phyloP scores from a whole-genome alignment of 2,329 filamentous ascomycete genomes.

The Sporothrix curviconia region DNA sequence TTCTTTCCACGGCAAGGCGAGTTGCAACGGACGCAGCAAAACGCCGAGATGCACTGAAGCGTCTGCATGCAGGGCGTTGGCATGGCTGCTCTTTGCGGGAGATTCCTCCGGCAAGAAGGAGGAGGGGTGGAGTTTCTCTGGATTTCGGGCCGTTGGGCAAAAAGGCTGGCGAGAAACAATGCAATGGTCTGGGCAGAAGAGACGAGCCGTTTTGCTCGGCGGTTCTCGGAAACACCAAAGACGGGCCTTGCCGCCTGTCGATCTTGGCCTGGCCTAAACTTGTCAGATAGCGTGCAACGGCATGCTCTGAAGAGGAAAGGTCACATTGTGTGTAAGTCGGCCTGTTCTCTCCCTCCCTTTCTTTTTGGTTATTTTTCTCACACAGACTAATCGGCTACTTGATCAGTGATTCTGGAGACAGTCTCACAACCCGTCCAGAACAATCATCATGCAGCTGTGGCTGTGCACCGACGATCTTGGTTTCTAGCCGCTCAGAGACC shows the following conservation, averaged over 20 bases:
- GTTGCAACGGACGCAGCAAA: not conserved
- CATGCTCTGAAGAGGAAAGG: not conserved
- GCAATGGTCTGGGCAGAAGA: no score
- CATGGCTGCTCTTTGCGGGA: not conserved
- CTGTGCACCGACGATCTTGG: no score
- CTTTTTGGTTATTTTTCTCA: not conserved
- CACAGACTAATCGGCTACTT: no score
- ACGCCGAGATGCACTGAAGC: not conserved
- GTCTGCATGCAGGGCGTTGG: not conserved
- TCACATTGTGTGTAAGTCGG: constrained; percentile 2
- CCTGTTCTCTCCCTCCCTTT: not conserved
- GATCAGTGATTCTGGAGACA: no score
- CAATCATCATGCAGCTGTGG: no score
- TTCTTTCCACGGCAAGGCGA: not conserved
- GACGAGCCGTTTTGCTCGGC: not conserved
- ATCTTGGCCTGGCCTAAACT: not conserved
- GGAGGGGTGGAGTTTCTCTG: constrained; percentile 9
- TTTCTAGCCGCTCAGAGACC: no score
- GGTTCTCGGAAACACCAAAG: constrained; percentile 1
- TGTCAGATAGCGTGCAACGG: no score
- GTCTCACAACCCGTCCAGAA: no score
- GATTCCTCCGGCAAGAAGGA: not conserved
- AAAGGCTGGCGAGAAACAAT: constrained; percentile 9
- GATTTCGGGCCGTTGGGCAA: constrained; percentile 11
- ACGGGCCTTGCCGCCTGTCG: constrained; percentile 4